These are phyloP conservation scores for Fusarium pilosicola DNA, from an alignment of 2,329 filamentous ascomycete species.

Conservation along the genomic window DNA sequence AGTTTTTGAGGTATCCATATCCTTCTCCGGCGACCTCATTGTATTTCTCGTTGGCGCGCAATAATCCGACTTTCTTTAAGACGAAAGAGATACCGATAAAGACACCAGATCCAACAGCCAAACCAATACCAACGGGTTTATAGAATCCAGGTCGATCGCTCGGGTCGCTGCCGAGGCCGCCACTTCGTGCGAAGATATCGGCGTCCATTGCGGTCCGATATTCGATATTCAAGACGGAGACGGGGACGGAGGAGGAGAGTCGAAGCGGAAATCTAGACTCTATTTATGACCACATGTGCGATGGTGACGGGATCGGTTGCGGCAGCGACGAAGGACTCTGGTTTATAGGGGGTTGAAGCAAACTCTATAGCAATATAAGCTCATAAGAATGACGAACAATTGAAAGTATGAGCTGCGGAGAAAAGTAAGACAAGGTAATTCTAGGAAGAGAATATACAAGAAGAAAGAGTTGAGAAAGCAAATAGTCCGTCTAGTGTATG, in stretches of 20 bases:
- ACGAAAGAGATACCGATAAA: slow-evolving; percentile 98
- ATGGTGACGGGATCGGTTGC: slow-evolving; percentile 29
- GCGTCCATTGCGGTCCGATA: slow-evolving; percentile 34
- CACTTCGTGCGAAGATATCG: slow-evolving; percentile 39
- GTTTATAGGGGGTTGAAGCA: slow-evolving; percentile 17
- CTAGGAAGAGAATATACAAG: slow-evolving; percentile 2
- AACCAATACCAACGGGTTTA: slow-evolving; percentile 86
- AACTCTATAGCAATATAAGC: not conserved
- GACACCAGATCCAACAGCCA: slow-evolving; percentile 86
- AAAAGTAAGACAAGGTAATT: not conserved
- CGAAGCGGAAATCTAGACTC: slow-evolving; percentile 20
- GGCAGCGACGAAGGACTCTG: slow-evolving; percentile 35
- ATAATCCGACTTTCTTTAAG: slow-evolving; percentile 89
- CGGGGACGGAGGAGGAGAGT: not conserved
- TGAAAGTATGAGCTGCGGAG: not conserved
- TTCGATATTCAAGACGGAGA: not conserved
- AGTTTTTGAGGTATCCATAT: slow-evolving; percentile 96
- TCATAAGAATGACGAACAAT: not conserved
- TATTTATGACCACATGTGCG: slow-evolving; percentile 43
- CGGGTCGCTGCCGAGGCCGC: slow-evolving; percentile 22
- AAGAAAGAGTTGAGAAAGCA: slow-evolving; percentile 13
- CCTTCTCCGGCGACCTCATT: slow-evolving; percentile 95
- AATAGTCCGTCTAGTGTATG: not conserved
- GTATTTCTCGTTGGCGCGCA: slow-evolving; percentile 96
- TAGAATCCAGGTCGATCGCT: slow-evolving; percentile 64